Evolutionary conservation across 2,329 filamentous ascomycete species (phyloP).

Genomic region (Exophiala sideris): DNA sequence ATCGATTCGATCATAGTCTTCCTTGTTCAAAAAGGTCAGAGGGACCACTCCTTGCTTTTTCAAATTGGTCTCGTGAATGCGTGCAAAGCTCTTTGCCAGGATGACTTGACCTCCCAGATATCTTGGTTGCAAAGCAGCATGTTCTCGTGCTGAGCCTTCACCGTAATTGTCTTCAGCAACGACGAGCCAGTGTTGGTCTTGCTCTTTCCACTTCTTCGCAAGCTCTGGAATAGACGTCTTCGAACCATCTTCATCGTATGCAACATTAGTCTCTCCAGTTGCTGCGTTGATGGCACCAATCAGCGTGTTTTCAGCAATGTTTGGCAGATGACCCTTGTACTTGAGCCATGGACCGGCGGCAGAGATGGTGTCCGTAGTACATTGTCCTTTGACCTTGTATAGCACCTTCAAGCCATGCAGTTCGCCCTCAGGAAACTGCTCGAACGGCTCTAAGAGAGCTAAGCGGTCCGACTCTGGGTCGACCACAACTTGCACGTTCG

Average conservation of each 20-base stretch:
- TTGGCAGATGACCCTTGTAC: conserved; percentile 98
- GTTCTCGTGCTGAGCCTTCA: conserved; percentile 83
- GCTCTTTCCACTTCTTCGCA: conserved; percentile 74
- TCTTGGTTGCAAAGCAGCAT: conserved; percentile 85
- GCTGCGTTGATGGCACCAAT: conserved; percentile 92
- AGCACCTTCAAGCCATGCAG: conserved; percentile 77
- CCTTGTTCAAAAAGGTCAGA: conserved; percentile 82
- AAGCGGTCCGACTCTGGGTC: conserved; percentile 85
- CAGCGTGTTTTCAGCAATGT: conserved; percentile 95
- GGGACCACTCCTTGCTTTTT: conserved; percentile 98
- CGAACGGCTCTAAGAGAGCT: conserved; percentile 86
- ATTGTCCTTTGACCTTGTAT: conserved; percentile 95
- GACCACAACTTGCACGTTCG: conserved; percentile 69
- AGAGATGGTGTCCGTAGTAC: conserved; percentile 98
- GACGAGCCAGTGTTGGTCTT: conserved; percentile 79
- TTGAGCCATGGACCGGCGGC: conserved; percentile 96
- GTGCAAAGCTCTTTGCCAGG: conserved; percentile 79
- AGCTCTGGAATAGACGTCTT: conserved; percentile 80
- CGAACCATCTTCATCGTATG: conserved; percentile 79
- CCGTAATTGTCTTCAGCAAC: conserved; percentile 98
- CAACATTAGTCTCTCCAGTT: conserved; percentile 87
- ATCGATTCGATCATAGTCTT: conserved; percentile 78
- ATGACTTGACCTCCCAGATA: conserved; percentile 84
- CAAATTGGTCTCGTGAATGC: conserved; percentile 92
- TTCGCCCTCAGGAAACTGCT: conserved; percentile 73